Percentiles rank a stretch among this genome's conserved stretches.
Conservation (phyloP, 768 basidiomycete genomes). For the Kwoniella europaea region DNA sequence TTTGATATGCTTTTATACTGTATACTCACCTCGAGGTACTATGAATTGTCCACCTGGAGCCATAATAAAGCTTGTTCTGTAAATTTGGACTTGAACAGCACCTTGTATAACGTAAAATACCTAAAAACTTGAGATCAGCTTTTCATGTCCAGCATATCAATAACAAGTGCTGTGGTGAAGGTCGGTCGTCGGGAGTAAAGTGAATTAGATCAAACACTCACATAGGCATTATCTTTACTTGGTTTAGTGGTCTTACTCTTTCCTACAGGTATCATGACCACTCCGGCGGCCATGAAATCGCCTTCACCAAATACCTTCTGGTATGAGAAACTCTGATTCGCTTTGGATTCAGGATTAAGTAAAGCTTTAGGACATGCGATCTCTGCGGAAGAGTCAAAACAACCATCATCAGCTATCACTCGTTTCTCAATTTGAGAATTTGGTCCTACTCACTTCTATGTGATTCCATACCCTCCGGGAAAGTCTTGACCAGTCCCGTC, state of each 20-base stretch:
- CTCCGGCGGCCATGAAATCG: constrained; percentile 87
- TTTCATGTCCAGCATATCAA: background rate
- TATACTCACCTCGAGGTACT: constrained; percentile 76
- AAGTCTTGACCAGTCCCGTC: constrained; percentile 72
- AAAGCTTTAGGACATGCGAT: constrained; percentile 76
- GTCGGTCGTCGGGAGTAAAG: too few species aligned
- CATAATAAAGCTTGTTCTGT: constrained; percentile 77
- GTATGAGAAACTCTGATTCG: constrained; percentile 75
- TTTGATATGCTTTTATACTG: background rate
- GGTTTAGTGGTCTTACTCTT: constrained; percentile 84
- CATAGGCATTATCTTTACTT: constrained; percentile 92
- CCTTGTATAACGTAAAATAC: constrained; percentile 84
- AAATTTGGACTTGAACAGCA: constrained; percentile 81
- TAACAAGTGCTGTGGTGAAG: too few species aligned
- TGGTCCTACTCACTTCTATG: constrained; percentile 69
- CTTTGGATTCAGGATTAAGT: constrained; percentile 68
- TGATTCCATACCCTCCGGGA: constrained; percentile 66
- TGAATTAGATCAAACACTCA: constrained; percentile 59
- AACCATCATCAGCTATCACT: background rate
- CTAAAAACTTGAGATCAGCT: constrained; percentile 57
- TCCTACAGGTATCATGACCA: constrained; percentile 77
- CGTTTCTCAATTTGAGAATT: background rate
- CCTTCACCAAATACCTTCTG: constrained; percentile 91
- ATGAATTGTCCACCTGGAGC: constrained; percentile 84
- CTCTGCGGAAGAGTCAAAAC: constrained; percentile 61